phyloP scores from a whole-genome alignment of 2,329 filamentous ascomycete species.

The Rhynchosporium graminicola region DNA sequence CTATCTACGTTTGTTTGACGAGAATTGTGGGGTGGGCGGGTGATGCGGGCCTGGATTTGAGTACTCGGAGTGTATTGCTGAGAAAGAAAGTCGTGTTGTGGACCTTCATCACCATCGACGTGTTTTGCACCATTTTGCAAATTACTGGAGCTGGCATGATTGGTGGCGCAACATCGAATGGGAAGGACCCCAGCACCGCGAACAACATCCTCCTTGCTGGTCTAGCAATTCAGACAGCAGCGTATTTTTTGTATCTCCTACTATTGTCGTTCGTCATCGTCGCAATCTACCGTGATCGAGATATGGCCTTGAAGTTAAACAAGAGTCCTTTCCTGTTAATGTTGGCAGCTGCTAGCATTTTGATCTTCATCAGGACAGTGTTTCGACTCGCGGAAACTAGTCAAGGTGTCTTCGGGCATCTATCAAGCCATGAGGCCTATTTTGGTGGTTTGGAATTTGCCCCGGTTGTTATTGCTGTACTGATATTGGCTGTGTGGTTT shows the following conservation, averaged over 20 bases:
- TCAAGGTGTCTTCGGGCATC: slow-evolving; percentile 48
- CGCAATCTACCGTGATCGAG: slow-evolving; percentile 25
- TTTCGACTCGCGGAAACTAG: slow-evolving; percentile 57
- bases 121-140: slow-evolving; percentile 54
- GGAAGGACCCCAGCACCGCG: slow-evolving; percentile 50
- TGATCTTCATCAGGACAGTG: slow-evolving; percentile 54
- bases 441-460: slow-evolving; percentile 57
- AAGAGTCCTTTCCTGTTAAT: slow-evolving; percentile 46
- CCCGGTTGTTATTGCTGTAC: slow-evolving; percentile 52
- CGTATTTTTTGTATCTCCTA: slow-evolving; percentile 51
- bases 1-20: slow-evolving; percentile 56
- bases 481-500: slow-evolving; percentile 15
- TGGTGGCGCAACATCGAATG: slow-evolving; percentile 50
- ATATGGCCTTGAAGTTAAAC: background rate
- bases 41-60: slow-evolving; percentile 25
- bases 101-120: slow-evolving; percentile 57
- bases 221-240: slow-evolving; percentile 55
- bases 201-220: slow-evolving; percentile 59
- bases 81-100: slow-evolving; percentile 50
- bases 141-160: slow-evolving; percentile 56
- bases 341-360: slow-evolving; percentile 48
- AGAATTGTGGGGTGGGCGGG: slow-evolving; percentile 46
- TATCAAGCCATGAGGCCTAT: slow-evolving; percentile 53
- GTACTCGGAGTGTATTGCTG: slow-evolving; percentile 33
- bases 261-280: slow-evolving; percentile 28